Conservation (phyloP, 148 eudicot genomes). For the Polygonum aviculare region DNA sequence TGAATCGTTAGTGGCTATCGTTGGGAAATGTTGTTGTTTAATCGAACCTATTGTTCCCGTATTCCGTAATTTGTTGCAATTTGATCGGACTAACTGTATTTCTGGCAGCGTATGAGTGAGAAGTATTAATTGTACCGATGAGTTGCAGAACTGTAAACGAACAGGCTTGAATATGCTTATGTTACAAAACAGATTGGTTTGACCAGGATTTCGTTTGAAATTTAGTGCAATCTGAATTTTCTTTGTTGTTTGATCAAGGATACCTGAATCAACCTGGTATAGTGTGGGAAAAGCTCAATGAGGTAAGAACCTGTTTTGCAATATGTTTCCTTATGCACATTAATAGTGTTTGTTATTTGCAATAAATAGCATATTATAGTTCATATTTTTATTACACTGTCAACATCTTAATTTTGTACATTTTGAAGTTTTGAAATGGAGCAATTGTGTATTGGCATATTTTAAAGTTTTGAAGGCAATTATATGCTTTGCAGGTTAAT, state of each 20-base stretch:
- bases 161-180: not conserved
- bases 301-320: constrained; percentile 36
- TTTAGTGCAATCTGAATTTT: not conserved
- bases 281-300: constrained; percentile 94
- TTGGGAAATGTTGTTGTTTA: not conserved
- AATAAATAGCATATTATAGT: too few relatives aligned
- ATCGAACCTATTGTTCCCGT: not conserved
- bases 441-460: too few relatives aligned
- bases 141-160: not conserved
- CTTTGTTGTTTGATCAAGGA: constrained; percentile 54
- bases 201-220: not conserved
- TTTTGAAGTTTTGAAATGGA: too few relatives aligned
- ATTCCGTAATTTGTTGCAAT: not conserved
- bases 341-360: too few relatives aligned
- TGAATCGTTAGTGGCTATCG: not conserved
- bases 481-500: too few relatives aligned
- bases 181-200: too few relatives aligned
- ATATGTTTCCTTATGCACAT: too few relatives aligned
- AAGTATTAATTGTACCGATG: not conserved
- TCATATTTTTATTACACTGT: too few relatives aligned
- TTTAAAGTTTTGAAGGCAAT: too few relatives aligned
- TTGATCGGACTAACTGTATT: not conserved
- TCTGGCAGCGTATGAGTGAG: not conserved
- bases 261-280: constrained; percentile 87
- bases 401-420: too few relatives aligned